Evolutionary conservation across 2,329 filamentous ascomycete genomes (phyloP), one percentile per base, ranked within the genome.

Genomic region (Fusarium piperis): DNA sequence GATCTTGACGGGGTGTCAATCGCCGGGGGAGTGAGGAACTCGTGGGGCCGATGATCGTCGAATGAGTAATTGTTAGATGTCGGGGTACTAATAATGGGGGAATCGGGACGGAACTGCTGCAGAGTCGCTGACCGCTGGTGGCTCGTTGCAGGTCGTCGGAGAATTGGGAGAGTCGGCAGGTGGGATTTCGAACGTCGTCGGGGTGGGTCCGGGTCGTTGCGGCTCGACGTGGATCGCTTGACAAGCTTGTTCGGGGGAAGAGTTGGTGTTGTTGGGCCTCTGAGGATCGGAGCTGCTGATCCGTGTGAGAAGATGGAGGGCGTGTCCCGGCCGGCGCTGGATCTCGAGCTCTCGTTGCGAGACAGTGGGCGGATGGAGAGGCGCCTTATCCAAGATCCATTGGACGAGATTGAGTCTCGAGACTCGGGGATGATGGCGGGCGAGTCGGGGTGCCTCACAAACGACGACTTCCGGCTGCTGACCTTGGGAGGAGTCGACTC

Each of bases 101-200:
- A 72, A 62, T 79, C 75, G 16, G 79, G 77, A 59, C 82, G 79
- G 30, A 83, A 79, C 67, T 90, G 87, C 73, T 93, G 89, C 30
- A 94, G 82, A 1, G 91, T 93, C 35, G 89, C 90, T 51, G 91
- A 92, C 74, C 93, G 87, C 78, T 95, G 92, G 77, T 94, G 92
- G 79, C 93, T 94, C 18, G 93, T 95, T 51, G 92, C 92, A 59
- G 93, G 93, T 74, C 93, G 86, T 65, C 91, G 89, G 65, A 95
- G 86, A 30, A 88, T 89, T 2, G 90, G 87, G 66, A 92, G 86
- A 23, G 88, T 90, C 3, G 90, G 87, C 68, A 92, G 84, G 75
- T 92, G 89, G 53, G 90, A 87, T 71, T 83, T 89, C 33, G 90
- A 85, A 69, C 86, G 84, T 65, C 84, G 85, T 64, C 85, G 83